Conservation (phyloP, 768 basidiomycete genomes). For the Candolleomyces eurysporus region DNA sequence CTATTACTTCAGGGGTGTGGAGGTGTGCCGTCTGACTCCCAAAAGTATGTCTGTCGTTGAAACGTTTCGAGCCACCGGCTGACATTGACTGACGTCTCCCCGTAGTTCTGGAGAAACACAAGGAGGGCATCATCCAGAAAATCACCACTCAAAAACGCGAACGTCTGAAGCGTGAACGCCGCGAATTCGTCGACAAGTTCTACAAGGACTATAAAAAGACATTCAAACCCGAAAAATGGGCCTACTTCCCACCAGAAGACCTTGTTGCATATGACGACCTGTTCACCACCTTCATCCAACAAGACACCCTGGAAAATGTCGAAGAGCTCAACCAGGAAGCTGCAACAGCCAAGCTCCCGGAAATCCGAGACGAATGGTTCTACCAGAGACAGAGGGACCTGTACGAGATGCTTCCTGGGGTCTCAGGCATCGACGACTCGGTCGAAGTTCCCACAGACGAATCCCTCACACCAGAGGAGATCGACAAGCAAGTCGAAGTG, state of each 20-base stretch:
- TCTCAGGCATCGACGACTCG: neutral
- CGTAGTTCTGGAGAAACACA: constrained; percentile 4
- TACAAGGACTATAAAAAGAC: constrained; percentile 7
- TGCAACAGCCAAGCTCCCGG: neutral
- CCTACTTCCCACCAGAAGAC: neutral
- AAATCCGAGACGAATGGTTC: neutral
- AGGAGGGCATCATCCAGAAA: neutral
- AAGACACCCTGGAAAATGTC: neutral
- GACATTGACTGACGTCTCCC: neutral
- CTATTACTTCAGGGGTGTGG: constrained; percentile 1
- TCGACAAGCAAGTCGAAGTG: neutral
- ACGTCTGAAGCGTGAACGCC: constrained; percentile 5
- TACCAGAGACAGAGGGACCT: neutral
- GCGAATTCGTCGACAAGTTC: neutral
- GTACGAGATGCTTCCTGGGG: constrained; percentile 8
- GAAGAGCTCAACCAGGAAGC: neutral
- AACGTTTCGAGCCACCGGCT: neutral
- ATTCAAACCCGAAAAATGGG: constrained; percentile 8
- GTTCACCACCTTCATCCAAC: constrained; percentile 1
- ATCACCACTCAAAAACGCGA: neutral
- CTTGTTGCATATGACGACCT: neutral
- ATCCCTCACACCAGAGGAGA: neutral
- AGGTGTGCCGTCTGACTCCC: neutral
- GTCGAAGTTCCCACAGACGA: neutral
- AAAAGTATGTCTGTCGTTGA: neutral